A percentile compares a stretch with the other conserved stretches of the same genome.
Evolutionary conservation across 179 eudicot genomes (phyloP).

Genomic region (Corrigiola litoralis): DNA sequence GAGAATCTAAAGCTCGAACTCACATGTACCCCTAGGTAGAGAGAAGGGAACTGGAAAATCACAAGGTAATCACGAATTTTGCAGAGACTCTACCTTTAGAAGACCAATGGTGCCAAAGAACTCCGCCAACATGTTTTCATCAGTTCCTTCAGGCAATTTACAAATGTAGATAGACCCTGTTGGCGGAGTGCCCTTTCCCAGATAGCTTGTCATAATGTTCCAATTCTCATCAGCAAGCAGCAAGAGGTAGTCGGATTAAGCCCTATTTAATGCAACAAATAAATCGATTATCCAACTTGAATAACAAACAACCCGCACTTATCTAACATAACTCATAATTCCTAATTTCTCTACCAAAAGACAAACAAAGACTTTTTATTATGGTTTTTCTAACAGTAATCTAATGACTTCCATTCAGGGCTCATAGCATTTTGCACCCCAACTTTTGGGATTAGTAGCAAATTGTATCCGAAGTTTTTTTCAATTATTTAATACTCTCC

Average conservation of each 20-base stretch:
- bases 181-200: constrained; percentile 56
- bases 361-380: no score
- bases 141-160: constrained; percentile 85
- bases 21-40: background rate
- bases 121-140: constrained; percentile 85
- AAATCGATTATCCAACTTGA: background rate
- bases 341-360: no score
- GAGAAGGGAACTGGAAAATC: background rate
- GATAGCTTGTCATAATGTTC: constrained; percentile 52
- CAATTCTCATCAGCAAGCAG: constrained; percentile 21
- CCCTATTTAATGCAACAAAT: constrained; percentile 9
- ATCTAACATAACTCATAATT: background rate
- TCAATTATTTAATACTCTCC: no score
- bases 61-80: background rate
- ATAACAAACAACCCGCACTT: background rate
- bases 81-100: constrained; percentile 54
- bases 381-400: no score
- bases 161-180: constrained; percentile 83
- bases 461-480: no score
- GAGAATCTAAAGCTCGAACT: background rate
- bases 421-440: no score
- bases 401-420: no score
- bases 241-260: constrained; percentile 13
- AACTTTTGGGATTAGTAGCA: no score
- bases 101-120: constrained; percentile 90